These are phyloP conservation scores for Amniculicola lignicola DNA, from an alignment of 495 filamentous ascomycete genomes.

Conservation along the genomic window DNA sequence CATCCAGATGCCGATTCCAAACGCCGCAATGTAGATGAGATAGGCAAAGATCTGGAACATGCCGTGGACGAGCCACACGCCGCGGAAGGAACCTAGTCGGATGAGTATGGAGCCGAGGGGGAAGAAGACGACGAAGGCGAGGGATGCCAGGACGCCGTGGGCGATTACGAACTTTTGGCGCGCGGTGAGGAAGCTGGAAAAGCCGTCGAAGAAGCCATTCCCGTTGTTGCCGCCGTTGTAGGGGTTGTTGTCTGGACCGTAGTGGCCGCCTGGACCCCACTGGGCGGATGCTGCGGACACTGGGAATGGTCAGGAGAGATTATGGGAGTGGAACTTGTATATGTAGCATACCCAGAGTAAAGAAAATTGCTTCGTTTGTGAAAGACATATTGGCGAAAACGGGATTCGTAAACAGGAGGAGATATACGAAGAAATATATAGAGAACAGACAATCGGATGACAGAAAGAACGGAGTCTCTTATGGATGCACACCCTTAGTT, in stretches of 20 bases:
- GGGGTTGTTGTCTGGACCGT: neutral
- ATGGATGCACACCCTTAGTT: too few species aligned
- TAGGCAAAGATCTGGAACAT: slow-evolving; percentile 41
- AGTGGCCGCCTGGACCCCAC: slow-evolving; percentile 16
- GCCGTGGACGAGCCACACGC: slow-evolving; percentile 42
- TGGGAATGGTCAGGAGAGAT: slow-evolving; percentile 1
- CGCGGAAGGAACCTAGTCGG: slow-evolving; percentile 42
- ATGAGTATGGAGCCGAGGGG: slow-evolving; percentile 48
- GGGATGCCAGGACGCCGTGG: slow-evolving; percentile 40
- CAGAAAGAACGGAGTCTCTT: too few species aligned
- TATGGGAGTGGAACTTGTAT: neutral
- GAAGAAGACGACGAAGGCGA: slow-evolving; percentile 48
- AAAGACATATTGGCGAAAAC: too few species aligned
- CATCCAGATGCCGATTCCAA: slow-evolving; percentile 41
- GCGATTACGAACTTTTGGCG: slow-evolving; percentile 37
- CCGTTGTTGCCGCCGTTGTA: neutral
- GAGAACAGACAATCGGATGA: too few species aligned
- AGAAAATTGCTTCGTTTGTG: neutral
- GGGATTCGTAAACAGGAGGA: neutral
- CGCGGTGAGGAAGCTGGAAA: neutral
- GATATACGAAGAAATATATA: neutral
- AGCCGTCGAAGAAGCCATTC: neutral
- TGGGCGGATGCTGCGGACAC: slow-evolving; percentile 10
- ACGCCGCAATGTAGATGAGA: slow-evolving; percentile 38
- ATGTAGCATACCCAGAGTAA: slow-evolving; percentile 4